phyloP scores from a whole-genome alignment of 805 yeast species.

The Pichia californica region DNA sequence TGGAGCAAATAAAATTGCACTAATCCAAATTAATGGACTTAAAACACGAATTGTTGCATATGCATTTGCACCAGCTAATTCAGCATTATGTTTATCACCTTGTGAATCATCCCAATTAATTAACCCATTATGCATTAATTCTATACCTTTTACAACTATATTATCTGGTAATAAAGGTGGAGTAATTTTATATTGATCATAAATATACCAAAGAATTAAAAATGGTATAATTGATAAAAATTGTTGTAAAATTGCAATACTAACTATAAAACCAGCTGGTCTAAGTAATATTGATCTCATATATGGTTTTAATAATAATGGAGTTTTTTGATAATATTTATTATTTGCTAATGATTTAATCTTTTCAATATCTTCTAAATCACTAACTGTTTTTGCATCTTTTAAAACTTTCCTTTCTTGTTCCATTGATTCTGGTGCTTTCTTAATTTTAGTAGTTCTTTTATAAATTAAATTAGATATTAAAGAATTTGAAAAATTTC shows the following conservation, averaged over 20 bases:
- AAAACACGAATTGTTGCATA: slow-evolving; percentile 29
- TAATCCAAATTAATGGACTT: slow-evolving; percentile 24
- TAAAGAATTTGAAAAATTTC: background rate
- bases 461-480: slow-evolving; percentile 17
- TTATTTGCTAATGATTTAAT: slow-evolving; percentile 23
- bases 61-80: slow-evolving; percentile 31
- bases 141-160: slow-evolving; percentile 41
- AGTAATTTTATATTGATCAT: slow-evolving; percentile 36
- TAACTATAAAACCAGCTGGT: slow-evolving; percentile 35
- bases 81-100: slow-evolving; percentile 25
- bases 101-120: slow-evolving; percentile 20
- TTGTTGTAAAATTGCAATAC: slow-evolving; percentile 47
- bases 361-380: slow-evolving; percentile 18
- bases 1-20: slow-evolving; percentile 29
- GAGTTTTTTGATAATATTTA: slow-evolving; percentile 27
- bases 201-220: slow-evolving; percentile 42
- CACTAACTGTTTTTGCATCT: slow-evolving; percentile 14
- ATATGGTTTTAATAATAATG: slow-evolving; percentile 27
- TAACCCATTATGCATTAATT: slow-evolving; percentile 36
- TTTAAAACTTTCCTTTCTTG: slow-evolving; percentile 8
- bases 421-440: slow-evolving; percentile 14
- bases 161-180: slow-evolving; percentile 46
- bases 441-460: slow-evolving; percentile 11
- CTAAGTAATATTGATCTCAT: slow-evolving; percentile 25
- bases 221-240: slow-evolving; percentile 48